phyloP scores from a whole-genome alignment of 1,139 yeast genomes.

The Candida mesenterica region DNA sequence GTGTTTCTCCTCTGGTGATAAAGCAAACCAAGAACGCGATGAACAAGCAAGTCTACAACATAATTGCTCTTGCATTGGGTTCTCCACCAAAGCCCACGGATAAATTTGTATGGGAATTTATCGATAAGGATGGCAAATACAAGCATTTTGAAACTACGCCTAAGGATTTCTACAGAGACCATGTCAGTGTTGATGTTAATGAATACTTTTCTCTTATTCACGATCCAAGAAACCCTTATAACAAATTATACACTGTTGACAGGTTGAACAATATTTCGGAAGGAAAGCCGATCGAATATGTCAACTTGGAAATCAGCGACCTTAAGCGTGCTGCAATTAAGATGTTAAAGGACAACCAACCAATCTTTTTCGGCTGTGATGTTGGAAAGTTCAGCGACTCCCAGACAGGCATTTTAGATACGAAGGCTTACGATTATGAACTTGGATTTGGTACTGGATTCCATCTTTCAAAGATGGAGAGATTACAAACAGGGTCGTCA shows the following conservation, averaged over 20 bases:
- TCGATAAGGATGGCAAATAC: slow-evolving; percentile 68
- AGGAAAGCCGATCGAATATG: slow-evolving; percentile 65
- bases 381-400: slow-evolving; percentile 71
- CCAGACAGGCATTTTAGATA: slow-evolving; percentile 65
- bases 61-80: slow-evolving; percentile 67
- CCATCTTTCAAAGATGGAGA: slow-evolving; percentile 50
- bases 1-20: slow-evolving; percentile 21
- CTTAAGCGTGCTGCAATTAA: slow-evolving; percentile 61
- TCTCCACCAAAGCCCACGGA: slow-evolving; percentile 74
- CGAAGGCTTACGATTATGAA: slow-evolving; percentile 62
- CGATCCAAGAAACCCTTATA: slow-evolving; percentile 74
- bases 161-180: slow-evolving; percentile 54
- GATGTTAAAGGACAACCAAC: slow-evolving; percentile 67
- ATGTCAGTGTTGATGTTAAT: slow-evolving; percentile 51
- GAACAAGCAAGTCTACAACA: slow-evolving; percentile 61
- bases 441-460: slow-evolving; percentile 59
- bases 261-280: slow-evolving; percentile 69
- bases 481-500: slow-evolving; percentile 54
- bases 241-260: slow-evolving; percentile 64
- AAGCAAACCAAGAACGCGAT: slow-evolving; percentile 41
- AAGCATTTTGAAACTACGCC: slow-evolving; percentile 59
- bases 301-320: slow-evolving; percentile 60
- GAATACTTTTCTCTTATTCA: slow-evolving; percentile 66
- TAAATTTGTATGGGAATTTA: slow-evolving; percentile 67
- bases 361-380: slow-evolving; percentile 84